Evolutionary conservation across 1,284 basidiomycete species (phyloP), one percentile per base, ranked within the genome.

Genomic region (Erythrobasidium hasegawianum): DNA sequence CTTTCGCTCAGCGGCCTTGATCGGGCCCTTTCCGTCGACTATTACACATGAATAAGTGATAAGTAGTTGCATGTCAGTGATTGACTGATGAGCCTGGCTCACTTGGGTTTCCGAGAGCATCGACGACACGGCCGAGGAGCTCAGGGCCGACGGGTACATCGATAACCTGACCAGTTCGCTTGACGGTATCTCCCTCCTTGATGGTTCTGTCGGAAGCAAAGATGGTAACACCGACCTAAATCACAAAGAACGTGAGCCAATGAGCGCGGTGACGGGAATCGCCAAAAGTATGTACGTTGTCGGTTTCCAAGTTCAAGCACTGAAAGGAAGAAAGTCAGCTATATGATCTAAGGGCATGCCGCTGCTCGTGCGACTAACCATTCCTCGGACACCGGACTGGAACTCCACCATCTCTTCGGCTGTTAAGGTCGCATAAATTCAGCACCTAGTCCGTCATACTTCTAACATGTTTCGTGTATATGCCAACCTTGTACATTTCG

Each of bases 321-420:
- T 59, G 57, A 10, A 93, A 97, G 96, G 83, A 9, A 29, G 9
- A 49, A n/a, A n/a, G n/a, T n/a, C n/a, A 56, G 27, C 54, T n/a
- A 26, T 1, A 3, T 52, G 13, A 52, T 52, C 1, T 52, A 13
- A 52, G 20, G n/a, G n/a, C n/a, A n/a, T n/a, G n/a, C n/a, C n/a
- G n/a, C n/a, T n/a, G n/a, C 14, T 45, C 39, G 55, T 27, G 16
- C 14, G 13, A 43, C 57, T 59, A 11, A 59, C 57, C 73, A 75
- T 75, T 70, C 79, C 79, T 64, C 77, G 77, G 77, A 98, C 87
- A 83, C 95, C 95, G 67, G 95, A 97, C 68, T 94, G 91, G 86
- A 98, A 98, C 85, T 98, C 95, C 85, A 98, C 95, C 95, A 98
- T 97, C 87, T 98, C 95, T 83, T 98, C 95, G 83, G 89, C 89